Percentiles rank a stretch among this genome's conserved stretches.
These are phyloP conservation scores for Aspergillus sp. DNA, from an alignment of 2,329 filamentous ascomycete genomes.

Conservation along the genomic window DNA sequence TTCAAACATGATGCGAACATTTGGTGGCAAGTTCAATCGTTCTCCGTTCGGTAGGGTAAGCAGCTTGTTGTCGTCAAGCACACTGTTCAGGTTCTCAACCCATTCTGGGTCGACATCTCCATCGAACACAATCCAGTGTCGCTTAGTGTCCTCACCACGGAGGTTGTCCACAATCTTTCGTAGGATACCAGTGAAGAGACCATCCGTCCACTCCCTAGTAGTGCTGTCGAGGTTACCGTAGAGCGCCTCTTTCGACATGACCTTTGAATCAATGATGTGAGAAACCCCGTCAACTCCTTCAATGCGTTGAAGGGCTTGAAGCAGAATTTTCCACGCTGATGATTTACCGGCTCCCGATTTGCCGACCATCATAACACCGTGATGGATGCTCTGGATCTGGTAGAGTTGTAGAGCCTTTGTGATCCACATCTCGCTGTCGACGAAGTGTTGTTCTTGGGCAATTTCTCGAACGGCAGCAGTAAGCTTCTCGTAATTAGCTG, in stretches of 20 bases:
- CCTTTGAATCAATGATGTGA: slow-evolving; percentile 98
- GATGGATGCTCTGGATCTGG: slow-evolving; percentile 96
- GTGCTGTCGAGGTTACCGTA: slow-evolving; percentile 96
- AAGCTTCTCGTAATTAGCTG: slow-evolving; percentile 78
- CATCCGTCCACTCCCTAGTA: slow-evolving; percentile 98
- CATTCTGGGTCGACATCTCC: slow-evolving; percentile 98
- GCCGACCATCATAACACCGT: slow-evolving; percentile 99
- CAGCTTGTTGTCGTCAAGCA: slow-evolving; percentile 97
- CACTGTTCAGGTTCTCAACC: slow-evolving; percentile 99
- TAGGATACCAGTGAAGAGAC: slow-evolving; percentile 94
- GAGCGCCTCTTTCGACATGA: slow-evolving; percentile 98
- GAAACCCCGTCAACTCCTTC: slow-evolving; percentile 91
- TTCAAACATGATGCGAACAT: slow-evolving; percentile 99
- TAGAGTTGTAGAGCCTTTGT: slow-evolving; percentile 95
- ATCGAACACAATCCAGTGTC: slow-evolving; percentile 99
- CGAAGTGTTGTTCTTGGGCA: slow-evolving; percentile 79
- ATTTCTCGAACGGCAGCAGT: slow-evolving; percentile 78
- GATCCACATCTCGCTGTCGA: slow-evolving; percentile 94
- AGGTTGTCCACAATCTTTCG: slow-evolving; percentile 99
- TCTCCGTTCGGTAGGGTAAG: slow-evolving; percentile 97
- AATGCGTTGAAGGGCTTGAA: slow-evolving; percentile 86
- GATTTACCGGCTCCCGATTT: slow-evolving; percentile 98
- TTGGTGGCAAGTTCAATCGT: slow-evolving; percentile 87
- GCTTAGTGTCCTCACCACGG: slow-evolving; percentile 91
- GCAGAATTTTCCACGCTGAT: slow-evolving; percentile 85